Evolutionary conservation across 805 yeast species (phyloP).

Genomic region (Barnettozyma botsteinii): DNA sequence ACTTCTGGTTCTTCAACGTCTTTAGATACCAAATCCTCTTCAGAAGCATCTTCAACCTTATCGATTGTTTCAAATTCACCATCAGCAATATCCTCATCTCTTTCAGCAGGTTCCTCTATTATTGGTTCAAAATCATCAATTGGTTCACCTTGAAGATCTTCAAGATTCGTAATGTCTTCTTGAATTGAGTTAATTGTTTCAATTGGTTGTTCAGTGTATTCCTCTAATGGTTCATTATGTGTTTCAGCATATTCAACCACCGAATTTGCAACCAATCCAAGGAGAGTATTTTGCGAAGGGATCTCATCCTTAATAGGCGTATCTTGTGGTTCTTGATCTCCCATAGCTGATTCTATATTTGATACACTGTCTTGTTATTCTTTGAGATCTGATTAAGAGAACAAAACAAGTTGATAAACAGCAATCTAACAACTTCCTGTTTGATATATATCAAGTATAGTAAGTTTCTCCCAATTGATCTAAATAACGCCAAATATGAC

Average conservation of each 20-base stretch:
- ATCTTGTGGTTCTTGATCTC: background rate
- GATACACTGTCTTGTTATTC: background rate
- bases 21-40: background rate
- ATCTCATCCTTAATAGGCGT: background rate
- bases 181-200: too few species aligned
- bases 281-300: background rate
- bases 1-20: constrained; percentile 1
- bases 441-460: background rate
- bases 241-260: background rate
- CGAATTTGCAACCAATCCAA: background rate
- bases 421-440: background rate
- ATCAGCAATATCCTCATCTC: background rate
- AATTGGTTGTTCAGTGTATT: background rate
- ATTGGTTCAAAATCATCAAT: background rate
- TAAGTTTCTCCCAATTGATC: background rate
- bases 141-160: background rate
- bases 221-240: background rate
- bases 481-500: too few species aligned
- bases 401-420: background rate
- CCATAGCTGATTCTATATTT: background rate
- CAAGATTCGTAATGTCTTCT: too few species aligned
- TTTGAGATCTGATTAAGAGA: background rate
- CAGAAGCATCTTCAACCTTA: background rate
- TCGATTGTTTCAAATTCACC: background rate
- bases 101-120: background rate